Evolutionary conservation across 2,329 filamentous ascomycete genomes (phyloP).

Genomic region (Xylaria sp.): DNA sequence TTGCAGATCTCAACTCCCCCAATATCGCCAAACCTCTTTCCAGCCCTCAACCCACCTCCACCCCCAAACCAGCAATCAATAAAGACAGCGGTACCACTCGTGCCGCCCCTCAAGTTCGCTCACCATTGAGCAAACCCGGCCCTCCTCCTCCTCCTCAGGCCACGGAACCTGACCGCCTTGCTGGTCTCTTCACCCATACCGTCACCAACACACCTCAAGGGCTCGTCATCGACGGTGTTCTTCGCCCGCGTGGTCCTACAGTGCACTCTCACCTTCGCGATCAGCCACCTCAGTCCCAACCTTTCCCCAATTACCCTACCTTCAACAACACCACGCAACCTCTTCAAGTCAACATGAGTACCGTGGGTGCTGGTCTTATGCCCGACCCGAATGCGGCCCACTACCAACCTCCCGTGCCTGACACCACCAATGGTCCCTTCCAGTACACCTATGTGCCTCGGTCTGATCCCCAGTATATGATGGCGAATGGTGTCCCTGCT

Average conservation of each 20-base stretch:
- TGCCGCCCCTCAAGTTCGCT: neutral
- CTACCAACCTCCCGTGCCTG: slow-evolving; percentile 69
- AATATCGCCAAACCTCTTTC: slow-evolving; percentile 1
- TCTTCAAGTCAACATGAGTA: slow-evolving; percentile 50
- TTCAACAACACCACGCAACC: slow-evolving; percentile 33
- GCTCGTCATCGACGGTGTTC: slow-evolving; percentile 39
- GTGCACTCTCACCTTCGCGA: slow-evolving; percentile 26
- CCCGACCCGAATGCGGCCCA: slow-evolving; percentile 57
- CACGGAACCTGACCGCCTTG: neutral
- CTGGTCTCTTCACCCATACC: slow-evolving; percentile 20
- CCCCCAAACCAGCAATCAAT: slow-evolving; percentile 10
- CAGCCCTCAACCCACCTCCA: neutral
- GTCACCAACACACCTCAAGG: slow-evolving; percentile 37
- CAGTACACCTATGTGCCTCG: slow-evolving; percentile 67
- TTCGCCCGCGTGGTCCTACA: slow-evolving; percentile 23
- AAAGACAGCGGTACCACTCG: neutral
- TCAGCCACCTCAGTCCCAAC: slow-evolving; percentile 36
- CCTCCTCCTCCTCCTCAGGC: slow-evolving; percentile 9
- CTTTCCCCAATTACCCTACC: slow-evolving; percentile 28
- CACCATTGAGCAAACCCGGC: slow-evolving; percentile 1
- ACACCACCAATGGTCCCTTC: slow-evolving; percentile 67
- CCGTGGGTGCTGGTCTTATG: slow-evolving; percentile 58
- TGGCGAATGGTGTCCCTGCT: slow-evolving; percentile 22
- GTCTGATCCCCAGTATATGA: slow-evolving; percentile 55
- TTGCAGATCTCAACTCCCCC: slow-evolving; percentile 19